Conservation (phyloP, 1,284 basidiomycete genomes). For the Ustilago trichophora region DNA sequence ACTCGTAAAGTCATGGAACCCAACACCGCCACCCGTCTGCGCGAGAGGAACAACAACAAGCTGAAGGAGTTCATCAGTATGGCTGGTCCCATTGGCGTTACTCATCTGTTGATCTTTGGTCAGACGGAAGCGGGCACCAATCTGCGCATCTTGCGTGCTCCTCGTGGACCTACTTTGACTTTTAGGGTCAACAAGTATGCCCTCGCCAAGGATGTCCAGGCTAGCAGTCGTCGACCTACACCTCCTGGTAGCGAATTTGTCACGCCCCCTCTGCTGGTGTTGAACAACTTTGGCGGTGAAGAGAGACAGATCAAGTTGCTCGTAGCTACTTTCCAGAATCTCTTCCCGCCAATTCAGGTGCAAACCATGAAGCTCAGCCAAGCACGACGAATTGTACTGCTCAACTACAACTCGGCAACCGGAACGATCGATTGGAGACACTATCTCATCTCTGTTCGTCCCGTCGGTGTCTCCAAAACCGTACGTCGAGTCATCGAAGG, state of each 20-base stretch:
- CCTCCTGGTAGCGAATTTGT: constrained; percentile 81
- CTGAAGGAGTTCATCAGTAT: constrained; percentile 93
- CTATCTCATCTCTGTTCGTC: constrained; percentile 92
- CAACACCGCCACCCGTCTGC: constrained; percentile 89
- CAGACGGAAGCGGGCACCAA: constrained; percentile 73
- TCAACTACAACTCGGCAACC: constrained; percentile 87
- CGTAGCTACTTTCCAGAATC: constrained; percentile 86
- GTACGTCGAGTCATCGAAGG: constrained; percentile 89
- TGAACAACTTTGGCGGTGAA: constrained; percentile 77
- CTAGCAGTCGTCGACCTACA: constrained; percentile 75
- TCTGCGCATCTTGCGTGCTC: constrained; percentile 86
- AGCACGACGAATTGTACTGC: constrained; percentile 81
- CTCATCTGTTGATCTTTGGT: constrained; percentile 87
- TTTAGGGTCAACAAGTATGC: constrained; percentile 93
- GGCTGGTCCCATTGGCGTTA: constrained; percentile 88
- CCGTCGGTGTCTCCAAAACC: constrained; percentile 89
- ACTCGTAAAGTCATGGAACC: constrained; percentile 96
- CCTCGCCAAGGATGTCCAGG: constrained; percentile 82
- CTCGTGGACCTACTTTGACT: constrained; percentile 90
- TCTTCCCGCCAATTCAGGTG: constrained; percentile 85
- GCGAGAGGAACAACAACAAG: constrained; percentile 87
- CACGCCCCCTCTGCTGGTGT: constrained; percentile 78
- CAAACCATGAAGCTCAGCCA: constrained; percentile 69
- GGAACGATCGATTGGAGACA: constrained; percentile 92
- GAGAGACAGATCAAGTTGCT: constrained; percentile 72